Conservation (phyloP, 129 eudicot genomes). For the Lonicera japonica region DNA sequence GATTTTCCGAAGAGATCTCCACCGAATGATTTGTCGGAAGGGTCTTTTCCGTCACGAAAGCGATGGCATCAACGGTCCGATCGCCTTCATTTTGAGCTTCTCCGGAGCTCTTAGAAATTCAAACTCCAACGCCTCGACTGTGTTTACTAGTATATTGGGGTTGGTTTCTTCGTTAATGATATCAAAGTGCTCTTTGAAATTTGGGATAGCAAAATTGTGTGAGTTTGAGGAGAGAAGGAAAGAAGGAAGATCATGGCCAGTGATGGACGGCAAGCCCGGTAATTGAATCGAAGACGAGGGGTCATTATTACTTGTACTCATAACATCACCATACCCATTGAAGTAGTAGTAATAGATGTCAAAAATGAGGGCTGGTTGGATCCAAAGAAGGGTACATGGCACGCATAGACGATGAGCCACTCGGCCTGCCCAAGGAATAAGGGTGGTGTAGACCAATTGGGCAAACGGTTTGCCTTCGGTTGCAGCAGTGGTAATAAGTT, state of each 20-base stretch:
- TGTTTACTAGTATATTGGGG: conserved; percentile 16
- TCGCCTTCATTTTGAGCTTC: conserved; percentile 14
- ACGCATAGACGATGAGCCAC: conserved; percentile 34
- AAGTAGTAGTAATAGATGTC: conserved; percentile 39
- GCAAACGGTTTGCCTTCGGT: conserved; percentile 24
- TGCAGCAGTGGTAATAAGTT: conserved; percentile 2
- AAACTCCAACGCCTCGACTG: conserved; percentile 28
- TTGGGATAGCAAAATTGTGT: too few relatives aligned
- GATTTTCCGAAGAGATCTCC: conserved; percentile 8
- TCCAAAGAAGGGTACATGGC: conserved; percentile 45
- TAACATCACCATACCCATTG: conserved; percentile 27
- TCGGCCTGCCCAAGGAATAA: conserved; percentile 39
- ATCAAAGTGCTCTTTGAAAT: too few relatives aligned
- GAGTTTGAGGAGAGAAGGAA: too few relatives aligned
- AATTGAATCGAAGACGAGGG: too few relatives aligned
- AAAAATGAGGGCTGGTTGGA: conserved; percentile 47
- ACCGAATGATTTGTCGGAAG: too few relatives aligned
- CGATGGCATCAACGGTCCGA: conserved; percentile 37
- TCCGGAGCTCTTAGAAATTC: conserved; percentile 22
- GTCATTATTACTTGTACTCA: conserved; percentile 3
- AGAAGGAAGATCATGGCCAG: too few relatives aligned
- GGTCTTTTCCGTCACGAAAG: conserved; percentile 25
- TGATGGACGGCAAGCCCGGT: too few relatives aligned
- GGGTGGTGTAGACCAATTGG: conserved; percentile 35
- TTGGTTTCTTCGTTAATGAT: conserved; percentile 14